Base-by-base conservation (phyloP, 1,284 basidiomycete genomes). In the Pyrrhoderma noxium region DNA sequence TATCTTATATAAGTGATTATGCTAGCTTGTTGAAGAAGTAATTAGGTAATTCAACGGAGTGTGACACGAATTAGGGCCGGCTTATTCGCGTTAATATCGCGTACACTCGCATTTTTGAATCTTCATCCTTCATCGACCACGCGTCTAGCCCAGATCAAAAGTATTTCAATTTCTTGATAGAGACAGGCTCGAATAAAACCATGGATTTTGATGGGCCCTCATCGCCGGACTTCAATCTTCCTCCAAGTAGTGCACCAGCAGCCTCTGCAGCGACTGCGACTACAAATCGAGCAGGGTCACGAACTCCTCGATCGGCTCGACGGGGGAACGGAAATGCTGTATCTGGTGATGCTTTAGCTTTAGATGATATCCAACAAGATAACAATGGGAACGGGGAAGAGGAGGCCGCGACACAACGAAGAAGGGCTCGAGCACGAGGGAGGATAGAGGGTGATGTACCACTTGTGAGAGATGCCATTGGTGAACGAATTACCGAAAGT, bases 401-500 rank as follows among this genome's bases (percentile, higher is more conserved):
- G 23, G 45, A 63, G 3, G 61, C 61, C 1, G 27, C 27, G 27
- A 56, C 61, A 4, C 67, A 70, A 38, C 72, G 70, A 52, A 72
- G 70, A 53, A 70, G 76, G 48, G 70, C 73, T 51, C 70, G 70
- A 50, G 71, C 73, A 1, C 71, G 73, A 52, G 72, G 72, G 21
- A 77, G 79, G 58, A 67, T 68, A 11, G 75, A 75, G 50, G 77
- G 72, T 3, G 81, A 91, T 59, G 79, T 94, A 1, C 89, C 92
- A 1, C 71, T 90, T 45, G 93, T 98, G 1, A 86, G 85, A 59
- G 95, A 98, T 67, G 81, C 86, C 37, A 92, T 95, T 11, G 93
- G 93, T 47, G 93, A 97, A 68, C 89, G 87, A 60, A 89, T 98
- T 2, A 82, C 86, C 54, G 89, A 93, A 62, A 85, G 85, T 59